These are phyloP conservation scores for Staphylotrichum tortipilum DNA, from an alignment of 495 filamentous ascomycete genomes.

Conservation along the genomic window DNA sequence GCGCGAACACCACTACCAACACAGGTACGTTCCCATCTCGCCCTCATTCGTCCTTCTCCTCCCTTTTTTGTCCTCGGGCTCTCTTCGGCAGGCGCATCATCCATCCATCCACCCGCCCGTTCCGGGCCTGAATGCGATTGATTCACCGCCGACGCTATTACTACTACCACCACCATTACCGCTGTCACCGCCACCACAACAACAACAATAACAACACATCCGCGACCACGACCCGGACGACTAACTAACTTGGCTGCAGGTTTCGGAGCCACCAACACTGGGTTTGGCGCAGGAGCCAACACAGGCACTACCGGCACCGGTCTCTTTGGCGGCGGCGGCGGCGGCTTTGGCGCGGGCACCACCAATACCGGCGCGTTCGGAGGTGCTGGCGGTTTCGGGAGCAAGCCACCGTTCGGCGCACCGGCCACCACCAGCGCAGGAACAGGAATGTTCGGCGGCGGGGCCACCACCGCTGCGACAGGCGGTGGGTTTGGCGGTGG, in stretches of 20 bases:
- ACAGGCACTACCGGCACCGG: conserved; percentile 29
- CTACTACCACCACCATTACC: no score
- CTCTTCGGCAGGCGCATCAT: no score
- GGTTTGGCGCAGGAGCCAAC: conserved; percentile 40
- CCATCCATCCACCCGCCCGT: no score
- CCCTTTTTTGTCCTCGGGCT: conserved; percentile 1
- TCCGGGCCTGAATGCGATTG: no score
- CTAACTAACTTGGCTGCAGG: conserved; percentile 21
- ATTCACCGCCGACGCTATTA: no score
- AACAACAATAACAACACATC: no score
- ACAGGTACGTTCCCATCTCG: conserved; percentile 39
- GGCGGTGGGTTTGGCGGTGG: conserved; percentile 41
- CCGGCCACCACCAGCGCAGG: conserved; percentile 27
- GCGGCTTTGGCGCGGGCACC: conserved; percentile 31
- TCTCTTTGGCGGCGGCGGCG: conserved; percentile 41
- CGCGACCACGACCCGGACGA: not conserved
- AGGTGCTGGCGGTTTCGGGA: conserved; percentile 25
- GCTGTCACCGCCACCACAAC: no score
- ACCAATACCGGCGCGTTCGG: conserved; percentile 39
- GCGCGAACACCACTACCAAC: conserved; percentile 41
- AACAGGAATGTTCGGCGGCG: conserved; percentile 35
- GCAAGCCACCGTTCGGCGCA: conserved; percentile 24
- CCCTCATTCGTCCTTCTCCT: not conserved
- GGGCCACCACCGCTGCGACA: conserved; percentile 29
- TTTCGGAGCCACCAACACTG: conserved; percentile 39